These are phyloP conservation scores for Trypethelium eluteriae DNA, from an alignment of 495 filamentous ascomycete species.

Conservation along the genomic window DNA sequence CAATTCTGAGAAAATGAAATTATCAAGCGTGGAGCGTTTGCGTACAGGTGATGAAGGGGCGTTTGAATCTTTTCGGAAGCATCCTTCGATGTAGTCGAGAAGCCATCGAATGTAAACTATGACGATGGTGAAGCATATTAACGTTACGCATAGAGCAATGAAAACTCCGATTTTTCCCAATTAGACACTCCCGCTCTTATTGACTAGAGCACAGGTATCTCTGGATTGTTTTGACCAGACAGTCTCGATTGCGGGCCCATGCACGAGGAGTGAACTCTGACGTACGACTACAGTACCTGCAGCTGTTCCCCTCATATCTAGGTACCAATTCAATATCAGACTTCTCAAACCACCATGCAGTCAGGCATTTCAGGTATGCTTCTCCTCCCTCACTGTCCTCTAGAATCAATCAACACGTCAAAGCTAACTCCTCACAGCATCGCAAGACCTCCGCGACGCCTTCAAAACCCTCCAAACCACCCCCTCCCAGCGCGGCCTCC, in stretches of 20 bases:
- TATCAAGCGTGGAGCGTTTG: conserved; percentile 1
- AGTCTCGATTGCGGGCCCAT: background rate
- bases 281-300: background rate
- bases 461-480: conserved; percentile 67
- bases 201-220: no score
- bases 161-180: background rate
- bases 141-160: background rate
- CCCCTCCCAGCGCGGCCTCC: conserved; percentile 62
- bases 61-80: background rate
- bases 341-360: conserved; percentile 54
- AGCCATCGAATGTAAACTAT: background rate
- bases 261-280: conserved; percentile 3
- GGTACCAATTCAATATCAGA: background rate
- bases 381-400: background rate
- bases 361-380: conserved; percentile 72
- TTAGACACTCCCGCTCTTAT: background rate
- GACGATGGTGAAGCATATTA: background rate
- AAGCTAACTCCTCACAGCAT: conserved; percentile 48
- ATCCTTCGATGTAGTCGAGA: background rate
- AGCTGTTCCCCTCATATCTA: background rate
- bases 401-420: conserved; percentile 14
- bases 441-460: conserved; percentile 72
- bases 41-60: background rate
- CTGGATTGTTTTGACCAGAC: background rate
- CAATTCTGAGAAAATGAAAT: background rate